These are phyloP conservation scores for Monilinia laxa DNA, from an alignment of 2,329 filamentous ascomycete species.

Conservation along the genomic window DNA sequence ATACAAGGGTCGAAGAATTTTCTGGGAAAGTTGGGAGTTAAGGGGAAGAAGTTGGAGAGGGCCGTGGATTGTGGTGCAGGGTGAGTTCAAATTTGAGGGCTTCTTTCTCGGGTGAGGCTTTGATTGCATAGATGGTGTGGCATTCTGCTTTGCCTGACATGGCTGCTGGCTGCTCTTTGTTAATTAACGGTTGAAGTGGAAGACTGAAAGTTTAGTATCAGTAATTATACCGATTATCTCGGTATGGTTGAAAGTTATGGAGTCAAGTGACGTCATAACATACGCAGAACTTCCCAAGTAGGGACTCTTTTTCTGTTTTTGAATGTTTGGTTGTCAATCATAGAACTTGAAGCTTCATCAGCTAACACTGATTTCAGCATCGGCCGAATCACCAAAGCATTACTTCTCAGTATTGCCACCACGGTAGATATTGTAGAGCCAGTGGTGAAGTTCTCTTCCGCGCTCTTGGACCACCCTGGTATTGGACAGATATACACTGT, in stretches of 20 bases:
- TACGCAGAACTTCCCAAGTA: too few relatives aligned
- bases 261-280: too few relatives aligned
- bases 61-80: constrained; percentile 45
- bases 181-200: neutral
- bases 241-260: too few relatives aligned
- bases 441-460: constrained; percentile 73
- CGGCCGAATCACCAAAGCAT: constrained; percentile 75
- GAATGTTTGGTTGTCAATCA: neutral
- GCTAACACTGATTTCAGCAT: constrained; percentile 54
- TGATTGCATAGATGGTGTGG: neutral
- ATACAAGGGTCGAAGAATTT: constrained; percentile 70
- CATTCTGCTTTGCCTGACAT: neutral
- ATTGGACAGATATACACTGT: constrained; percentile 65
- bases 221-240: too few relatives aligned
- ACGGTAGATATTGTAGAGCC: constrained; percentile 84
- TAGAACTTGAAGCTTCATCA: neutral
- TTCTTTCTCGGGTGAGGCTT: neutral
- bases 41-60: constrained; percentile 39
- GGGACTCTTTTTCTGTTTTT: neutral
- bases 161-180: neutral
- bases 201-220: neutral
- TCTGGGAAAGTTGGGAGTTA: constrained; percentile 61
- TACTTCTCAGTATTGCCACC: constrained; percentile 69
- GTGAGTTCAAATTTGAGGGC: constrained; percentile 33
- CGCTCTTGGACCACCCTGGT: constrained; percentile 57